Evolutionary conservation across 768 basidiomycete genomes (phyloP).

Genomic region (Russula vinacea): DNA sequence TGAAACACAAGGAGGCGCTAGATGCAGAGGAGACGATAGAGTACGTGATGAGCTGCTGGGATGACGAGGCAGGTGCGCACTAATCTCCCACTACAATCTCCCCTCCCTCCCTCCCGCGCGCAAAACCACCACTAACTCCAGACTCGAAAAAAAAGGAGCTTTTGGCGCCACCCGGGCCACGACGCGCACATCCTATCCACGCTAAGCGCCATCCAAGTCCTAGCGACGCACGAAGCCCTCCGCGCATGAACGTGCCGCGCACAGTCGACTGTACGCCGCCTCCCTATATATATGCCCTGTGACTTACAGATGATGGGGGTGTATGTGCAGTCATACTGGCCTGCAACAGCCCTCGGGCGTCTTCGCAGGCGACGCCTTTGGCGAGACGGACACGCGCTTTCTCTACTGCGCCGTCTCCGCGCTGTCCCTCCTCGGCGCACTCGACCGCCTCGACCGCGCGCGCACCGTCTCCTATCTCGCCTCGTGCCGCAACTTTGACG

Average conservation of each 20-base stretch:
- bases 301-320: not conserved
- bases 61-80: constrained; percentile 72
- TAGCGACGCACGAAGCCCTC: constrained; percentile 79
- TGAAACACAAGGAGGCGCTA: constrained; percentile 76
- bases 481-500: constrained; percentile 89
- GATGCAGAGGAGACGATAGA: constrained; percentile 79
- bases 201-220: constrained; percentile 87
- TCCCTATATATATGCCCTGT: not conserved
- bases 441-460: constrained; percentile 64
- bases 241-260: constrained; percentile 64
- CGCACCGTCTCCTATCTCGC: constrained; percentile 69
- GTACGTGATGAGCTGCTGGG: constrained; percentile 95
- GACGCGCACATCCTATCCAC: constrained; percentile 89
- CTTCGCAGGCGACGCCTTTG: constrained; percentile 86
- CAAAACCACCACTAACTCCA: not conserved
- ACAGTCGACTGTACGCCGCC: constrained; percentile 64
- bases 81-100: not conserved
- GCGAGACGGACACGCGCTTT: constrained; percentile 93
- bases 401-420: constrained; percentile 82
- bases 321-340: constrained; percentile 75
- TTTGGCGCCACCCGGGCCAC: constrained; percentile 93
- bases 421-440: constrained; percentile 73
- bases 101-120: too few relatives aligned
- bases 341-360: constrained; percentile 84
- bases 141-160: constrained; percentile 65